These are phyloP conservation scores for Daldinia sp. DNA, from an alignment of 2,329 filamentous ascomycete species.

Conservation along the genomic window DNA sequence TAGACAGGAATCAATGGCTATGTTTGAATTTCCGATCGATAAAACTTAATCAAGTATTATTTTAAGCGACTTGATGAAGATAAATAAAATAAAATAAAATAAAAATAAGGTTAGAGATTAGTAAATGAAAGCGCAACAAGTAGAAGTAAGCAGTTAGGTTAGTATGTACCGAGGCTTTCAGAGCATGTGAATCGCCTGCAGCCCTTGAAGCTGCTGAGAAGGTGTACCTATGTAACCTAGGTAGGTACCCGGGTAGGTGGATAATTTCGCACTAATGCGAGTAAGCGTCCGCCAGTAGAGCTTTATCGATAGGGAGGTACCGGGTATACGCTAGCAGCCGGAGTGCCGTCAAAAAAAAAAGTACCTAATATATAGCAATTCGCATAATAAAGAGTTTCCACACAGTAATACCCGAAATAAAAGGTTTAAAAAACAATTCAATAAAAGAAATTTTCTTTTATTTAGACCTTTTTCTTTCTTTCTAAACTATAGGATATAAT, in stretches of 20 bases:
- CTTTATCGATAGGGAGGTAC: constrained; percentile 1
- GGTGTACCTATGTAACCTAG: too few species aligned
- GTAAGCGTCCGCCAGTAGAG: not conserved
- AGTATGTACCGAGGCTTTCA: constrained; percentile 37
- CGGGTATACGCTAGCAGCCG: too few species aligned
- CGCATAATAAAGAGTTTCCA: too few species aligned
- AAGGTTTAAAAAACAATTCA: too few species aligned
- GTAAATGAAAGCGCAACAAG: not conserved
- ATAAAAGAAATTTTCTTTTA: too few species aligned
- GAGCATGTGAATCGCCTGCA: constrained; percentile 32
- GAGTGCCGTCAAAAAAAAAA: too few species aligned
- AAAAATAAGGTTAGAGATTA: too few species aligned
- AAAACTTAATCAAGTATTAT: not conserved
- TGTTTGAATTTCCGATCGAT: not conserved
- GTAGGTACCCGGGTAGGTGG: not conserved
- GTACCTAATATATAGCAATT: too few species aligned
- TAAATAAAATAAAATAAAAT: not conserved
- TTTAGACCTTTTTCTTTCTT: too few species aligned
- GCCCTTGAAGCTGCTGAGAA: not conserved
- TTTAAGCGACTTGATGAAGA: not conserved
- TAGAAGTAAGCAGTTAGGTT: not conserved
- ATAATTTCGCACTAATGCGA: too few species aligned
- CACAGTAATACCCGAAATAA: too few species aligned
- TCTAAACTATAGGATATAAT: too few species aligned
- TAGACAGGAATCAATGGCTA: not conserved